These are phyloP conservation scores for Coemansia sp. DNA, from an alignment of 192 early-diverging fungal genomes.

Conservation along the genomic window DNA sequence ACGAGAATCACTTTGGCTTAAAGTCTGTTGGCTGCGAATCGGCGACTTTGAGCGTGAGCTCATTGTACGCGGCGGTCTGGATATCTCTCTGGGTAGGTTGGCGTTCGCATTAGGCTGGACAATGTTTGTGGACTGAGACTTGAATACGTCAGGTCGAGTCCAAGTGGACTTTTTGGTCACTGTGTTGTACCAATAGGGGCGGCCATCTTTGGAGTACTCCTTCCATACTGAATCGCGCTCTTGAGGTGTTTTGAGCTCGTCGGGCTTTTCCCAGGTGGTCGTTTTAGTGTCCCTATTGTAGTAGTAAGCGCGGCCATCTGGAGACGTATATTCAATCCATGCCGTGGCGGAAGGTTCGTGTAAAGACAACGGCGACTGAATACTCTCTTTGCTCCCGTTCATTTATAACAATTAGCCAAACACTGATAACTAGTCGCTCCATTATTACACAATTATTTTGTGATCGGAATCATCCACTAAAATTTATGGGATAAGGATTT, in stretches of 20 bases:
- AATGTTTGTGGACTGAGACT: neutral
- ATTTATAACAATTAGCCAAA: too few relatives aligned
- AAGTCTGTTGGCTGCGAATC: too few relatives aligned
- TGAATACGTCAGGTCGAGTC: slow-evolving; percentile 74
- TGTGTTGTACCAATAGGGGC: slow-evolving; percentile 84
- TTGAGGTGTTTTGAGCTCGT: slow-evolving; percentile 79
- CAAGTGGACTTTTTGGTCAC: slow-evolving; percentile 78
- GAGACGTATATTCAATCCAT: slow-evolving; percentile 76
- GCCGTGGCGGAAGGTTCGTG: neutral
- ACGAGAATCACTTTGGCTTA: neutral
- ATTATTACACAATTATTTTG: too few relatives aligned
- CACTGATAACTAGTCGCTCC: too few relatives aligned
- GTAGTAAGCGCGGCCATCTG: slow-evolving; percentile 86
- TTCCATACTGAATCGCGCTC: slow-evolving; percentile 74
- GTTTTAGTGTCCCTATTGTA: slow-evolving; percentile 73
- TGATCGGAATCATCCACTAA: too few relatives aligned
- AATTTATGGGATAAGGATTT: too few relatives aligned
- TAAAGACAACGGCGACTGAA: too few relatives aligned
- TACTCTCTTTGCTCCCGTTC: too few relatives aligned
- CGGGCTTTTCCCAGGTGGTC: slow-evolving; percentile 93
- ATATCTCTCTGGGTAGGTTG: neutral
- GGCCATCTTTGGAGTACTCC: slow-evolving; percentile 75
- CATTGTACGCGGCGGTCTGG: too few relatives aligned
- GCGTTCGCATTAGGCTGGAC: neutral
- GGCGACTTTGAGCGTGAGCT: too few relatives aligned